Base-by-base conservation (phyloP, 1,284 basidiomycete species). In the Ceratobasidium sp. region DNA sequence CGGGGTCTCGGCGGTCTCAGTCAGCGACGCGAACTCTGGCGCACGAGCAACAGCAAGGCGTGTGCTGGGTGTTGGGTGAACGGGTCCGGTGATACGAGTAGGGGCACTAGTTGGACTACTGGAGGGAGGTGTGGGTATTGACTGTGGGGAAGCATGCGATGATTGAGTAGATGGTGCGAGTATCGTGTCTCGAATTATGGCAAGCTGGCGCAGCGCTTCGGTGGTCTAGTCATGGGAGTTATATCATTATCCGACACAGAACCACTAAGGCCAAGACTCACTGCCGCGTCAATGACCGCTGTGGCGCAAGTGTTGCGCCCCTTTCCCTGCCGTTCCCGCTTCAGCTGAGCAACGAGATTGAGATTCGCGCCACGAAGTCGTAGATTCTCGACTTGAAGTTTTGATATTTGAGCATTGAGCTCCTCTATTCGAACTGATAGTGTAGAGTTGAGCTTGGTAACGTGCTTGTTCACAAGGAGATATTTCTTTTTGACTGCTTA, bases 401-500 rank as follows among this genome's bases (percentile, higher is more conserved):
- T 89, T 64, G 93, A 92, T 84, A 95, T 91, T 84, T 94, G 91
- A 46, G 90, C 87, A 82, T 94, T 93, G 78, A 95, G 89, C 84
- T 95, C 93, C 84, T 95, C 93, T 82, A 95, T 91, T 75, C 92
- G 91, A 79, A 93, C 87, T 84, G 92, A 93, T 79, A 95, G 87
- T 26, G 92, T 93, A 44, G 93, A 94, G 85, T 95, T 95, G 80
- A 94, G 89, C 93, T 94, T 95, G 40, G 94, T 94, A 82, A 95
- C 95, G 85, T 94, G 93, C 85, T 94, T 95, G 86, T 95, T 95
- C 78, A 93, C 93, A 77, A 94, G 91, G 33, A 95, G 88, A 82
- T 94, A 95, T 86, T 94, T 94, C 91, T 93, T 94, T 90, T 94
- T 95, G 87, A 94, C 93, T 95, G 83, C 75, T 79, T 28, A 17